A percentile compares a stretch with the other conserved stretches of the same genome.
These are phyloP conservation scores for Alternaria triticimaculans DNA, from an alignment of 2,329 filamentous ascomycete species.

Conservation along the genomic window DNA sequence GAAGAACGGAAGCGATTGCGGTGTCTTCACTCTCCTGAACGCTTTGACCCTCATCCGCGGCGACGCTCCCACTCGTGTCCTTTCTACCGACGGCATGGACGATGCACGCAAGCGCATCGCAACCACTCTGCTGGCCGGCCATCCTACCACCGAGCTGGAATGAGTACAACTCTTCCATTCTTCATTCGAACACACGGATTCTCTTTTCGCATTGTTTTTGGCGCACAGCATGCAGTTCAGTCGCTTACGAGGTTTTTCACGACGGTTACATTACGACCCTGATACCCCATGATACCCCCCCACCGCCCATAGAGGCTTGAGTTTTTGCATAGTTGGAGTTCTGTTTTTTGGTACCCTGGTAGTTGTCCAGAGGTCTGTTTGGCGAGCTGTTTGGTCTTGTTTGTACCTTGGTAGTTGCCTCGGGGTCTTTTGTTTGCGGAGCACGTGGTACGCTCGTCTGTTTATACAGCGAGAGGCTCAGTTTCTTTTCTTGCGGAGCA, in stretches of 20 bases:
- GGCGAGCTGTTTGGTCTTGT: background rate
- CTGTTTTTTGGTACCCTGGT: background rate
- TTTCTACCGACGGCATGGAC: conserved; percentile 62
- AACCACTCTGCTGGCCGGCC: conserved; percentile 67
- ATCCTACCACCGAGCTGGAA: conserved; percentile 32
- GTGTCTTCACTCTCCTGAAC: conserved; percentile 78
- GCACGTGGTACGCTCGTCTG: background rate
- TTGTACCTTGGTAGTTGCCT: background rate
- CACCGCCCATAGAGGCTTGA: conserved; percentile 14
- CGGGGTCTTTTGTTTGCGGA: background rate
- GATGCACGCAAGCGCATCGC: conserved; percentile 68
- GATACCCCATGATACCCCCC: conserved; percentile 19
- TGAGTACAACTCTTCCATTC: conserved; percentile 11
- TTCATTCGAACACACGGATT: background rate
- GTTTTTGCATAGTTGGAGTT: background rate
- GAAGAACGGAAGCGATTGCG: conserved; percentile 74
- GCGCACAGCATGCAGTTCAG: conserved; percentile 19
- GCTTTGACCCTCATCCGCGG: conserved; percentile 64
- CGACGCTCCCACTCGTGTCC: conserved; percentile 49
- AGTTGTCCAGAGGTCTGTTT: background rate
- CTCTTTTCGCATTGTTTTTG: conserved; percentile 2
- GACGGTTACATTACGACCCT: conserved; percentile 16
- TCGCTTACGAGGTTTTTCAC: conserved; percentile 17
- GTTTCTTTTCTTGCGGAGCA: background rate
- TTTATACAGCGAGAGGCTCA: background rate